These are phyloP conservation scores for Polygonum aviculare DNA, from an alignment of 148 eudicot genomes.

Conservation along the genomic window DNA sequence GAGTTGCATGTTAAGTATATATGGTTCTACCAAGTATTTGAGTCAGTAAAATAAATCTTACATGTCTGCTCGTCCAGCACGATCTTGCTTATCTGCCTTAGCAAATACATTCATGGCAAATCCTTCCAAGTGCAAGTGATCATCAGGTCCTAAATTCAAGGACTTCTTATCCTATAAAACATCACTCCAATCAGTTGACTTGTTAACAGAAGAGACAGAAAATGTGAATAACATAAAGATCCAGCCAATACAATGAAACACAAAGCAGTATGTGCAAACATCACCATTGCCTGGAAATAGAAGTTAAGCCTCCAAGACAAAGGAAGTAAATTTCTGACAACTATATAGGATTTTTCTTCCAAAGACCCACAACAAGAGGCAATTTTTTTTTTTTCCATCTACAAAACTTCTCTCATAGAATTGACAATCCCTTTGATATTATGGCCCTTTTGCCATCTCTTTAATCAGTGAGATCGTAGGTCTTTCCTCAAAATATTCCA, in stretches of 20 bases:
- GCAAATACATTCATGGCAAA: conserved; percentile 83
- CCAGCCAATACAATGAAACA: background rate
- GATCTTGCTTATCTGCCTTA: conserved; percentile 95
- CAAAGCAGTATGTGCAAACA: background rate
- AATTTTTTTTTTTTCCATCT: background rate
- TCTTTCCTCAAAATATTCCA: background rate
- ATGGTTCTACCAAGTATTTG: background rate
- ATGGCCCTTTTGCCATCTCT: background rate
- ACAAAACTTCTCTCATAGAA: background rate
- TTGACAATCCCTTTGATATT: background rate
- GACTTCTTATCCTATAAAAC: conserved; percentile 75
- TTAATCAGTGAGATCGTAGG: background rate
- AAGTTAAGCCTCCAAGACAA: background rate
- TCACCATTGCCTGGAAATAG: background rate
- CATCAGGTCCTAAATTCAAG: conserved; percentile 68
- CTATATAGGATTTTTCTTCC: background rate
- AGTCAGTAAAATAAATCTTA: conserved; percentile 19
- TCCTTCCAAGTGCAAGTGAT: conserved; percentile 79
- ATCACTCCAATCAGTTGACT: background rate
- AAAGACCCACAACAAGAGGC: background rate
- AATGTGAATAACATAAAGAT: background rate
- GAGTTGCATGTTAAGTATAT: background rate
- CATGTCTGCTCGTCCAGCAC: conserved; percentile 94
- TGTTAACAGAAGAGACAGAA: background rate
- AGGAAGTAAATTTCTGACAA: background rate